phyloP scores from a whole-genome alignment of 139 green algal species.

The Parachlorella kessleri region DNA sequence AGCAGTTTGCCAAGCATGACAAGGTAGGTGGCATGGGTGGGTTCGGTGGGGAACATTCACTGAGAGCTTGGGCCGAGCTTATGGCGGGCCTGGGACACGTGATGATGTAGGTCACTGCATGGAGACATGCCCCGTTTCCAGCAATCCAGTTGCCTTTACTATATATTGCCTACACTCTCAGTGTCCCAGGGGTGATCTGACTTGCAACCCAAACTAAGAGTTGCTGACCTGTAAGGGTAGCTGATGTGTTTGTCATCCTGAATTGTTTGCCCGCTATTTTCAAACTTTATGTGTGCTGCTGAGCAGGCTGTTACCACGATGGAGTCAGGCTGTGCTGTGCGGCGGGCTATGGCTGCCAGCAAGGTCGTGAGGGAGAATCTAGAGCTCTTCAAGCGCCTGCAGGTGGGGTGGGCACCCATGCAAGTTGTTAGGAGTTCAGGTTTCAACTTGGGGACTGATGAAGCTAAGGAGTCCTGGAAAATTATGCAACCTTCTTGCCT shows the following conservation, averaged over 20 bases:
- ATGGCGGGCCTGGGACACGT: background rate
- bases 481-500: too few species aligned
- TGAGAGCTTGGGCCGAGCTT: background rate
- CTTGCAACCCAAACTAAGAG: background rate
- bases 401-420: conserved; percentile 1
- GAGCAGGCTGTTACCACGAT: conserved; percentile 11
- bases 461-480: too few species aligned
- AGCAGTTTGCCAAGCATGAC: background rate
- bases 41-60: too few species aligned
- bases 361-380: conserved; percentile 18
- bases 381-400: conserved; percentile 27
- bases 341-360: conserved; percentile 6
- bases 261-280: background rate
- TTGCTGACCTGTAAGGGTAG: background rate
- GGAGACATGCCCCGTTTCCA: background rate
- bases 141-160: background rate
- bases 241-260: background rate
- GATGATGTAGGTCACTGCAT: background rate
- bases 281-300: background rate
- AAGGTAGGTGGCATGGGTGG: background rate
- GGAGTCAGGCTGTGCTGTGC: background rate
- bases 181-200: background rate
- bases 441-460: too few species aligned
- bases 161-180: background rate
- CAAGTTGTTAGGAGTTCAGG: background rate